These are phyloP conservation scores for Luffa aegyptiaca DNA, from an alignment of 306 rosid genomes.

Conservation along the genomic window DNA sequence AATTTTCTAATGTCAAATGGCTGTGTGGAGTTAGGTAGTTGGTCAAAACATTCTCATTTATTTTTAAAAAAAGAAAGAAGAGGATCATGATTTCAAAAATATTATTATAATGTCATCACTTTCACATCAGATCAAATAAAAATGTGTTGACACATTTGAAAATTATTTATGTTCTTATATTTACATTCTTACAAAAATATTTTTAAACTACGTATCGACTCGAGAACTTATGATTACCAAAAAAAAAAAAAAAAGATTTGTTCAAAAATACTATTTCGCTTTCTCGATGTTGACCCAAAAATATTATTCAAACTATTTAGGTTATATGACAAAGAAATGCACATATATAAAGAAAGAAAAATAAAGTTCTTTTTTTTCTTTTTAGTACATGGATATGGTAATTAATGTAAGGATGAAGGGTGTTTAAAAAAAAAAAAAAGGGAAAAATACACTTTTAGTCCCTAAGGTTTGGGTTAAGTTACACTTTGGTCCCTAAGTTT, in stretches of 20 bases:
- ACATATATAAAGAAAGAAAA: not conserved
- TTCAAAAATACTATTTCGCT: too few species aligned
- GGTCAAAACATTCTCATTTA: not conserved
- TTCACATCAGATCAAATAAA: not conserved
- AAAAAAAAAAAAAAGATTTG: not conserved
- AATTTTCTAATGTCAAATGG: not conserved
- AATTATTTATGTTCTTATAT: not conserved
- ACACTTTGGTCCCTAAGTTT: too few species aligned
- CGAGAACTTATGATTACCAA: not conserved
- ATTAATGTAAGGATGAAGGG: not conserved
- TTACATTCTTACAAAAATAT: not conserved
- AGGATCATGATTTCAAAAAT: not conserved
- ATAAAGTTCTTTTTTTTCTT: not conserved
- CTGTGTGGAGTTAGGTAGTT: not conserved
- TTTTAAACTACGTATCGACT: not conserved
- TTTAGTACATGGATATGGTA: not conserved
- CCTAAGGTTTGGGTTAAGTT: too few species aligned
- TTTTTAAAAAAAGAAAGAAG: not conserved
- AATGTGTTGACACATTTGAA: not conserved
- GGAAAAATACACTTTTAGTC: too few species aligned
- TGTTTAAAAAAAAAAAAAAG: not conserved
- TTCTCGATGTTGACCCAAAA: not conserved
- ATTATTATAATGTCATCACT: not conserved
- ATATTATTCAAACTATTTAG: not conserved
- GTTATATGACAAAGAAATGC: not conserved